Evolutionary conservation across 2,329 filamentous ascomycete genomes (phyloP).

Genomic region (Blastomyces silverae): DNA sequence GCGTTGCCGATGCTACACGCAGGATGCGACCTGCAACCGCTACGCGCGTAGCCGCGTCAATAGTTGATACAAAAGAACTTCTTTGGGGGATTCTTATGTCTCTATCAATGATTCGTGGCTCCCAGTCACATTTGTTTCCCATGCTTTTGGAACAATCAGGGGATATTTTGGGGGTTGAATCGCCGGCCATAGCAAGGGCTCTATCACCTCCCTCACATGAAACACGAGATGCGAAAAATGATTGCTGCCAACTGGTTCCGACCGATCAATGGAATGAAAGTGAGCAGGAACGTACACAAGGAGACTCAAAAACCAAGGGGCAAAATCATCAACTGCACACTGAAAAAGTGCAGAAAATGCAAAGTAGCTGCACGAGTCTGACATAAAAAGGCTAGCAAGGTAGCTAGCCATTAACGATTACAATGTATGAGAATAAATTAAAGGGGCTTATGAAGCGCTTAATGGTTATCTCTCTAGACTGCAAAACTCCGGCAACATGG

Average conservation of each 20-base stretch:
- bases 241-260: conserved; percentile 7
- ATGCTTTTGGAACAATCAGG: conserved; percentile 5
- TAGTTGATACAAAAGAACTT: conserved; percentile 11
- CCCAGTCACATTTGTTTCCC: conserved; percentile 14
- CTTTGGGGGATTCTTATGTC: conserved; percentile 16
- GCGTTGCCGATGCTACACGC: conserved; percentile 12
- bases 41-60: neutral
- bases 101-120: conserved; percentile 15
- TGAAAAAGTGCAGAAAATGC: neutral
- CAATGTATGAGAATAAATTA: neutral
- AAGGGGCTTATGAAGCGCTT: neutral
- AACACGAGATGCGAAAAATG: conserved; percentile 2
- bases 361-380: neutral
- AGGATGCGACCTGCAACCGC: neutral
- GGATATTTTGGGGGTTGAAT: conserved; percentile 10
- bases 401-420: neutral
- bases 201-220: neutral
- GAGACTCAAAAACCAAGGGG: neutral
- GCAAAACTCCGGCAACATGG: neutral
- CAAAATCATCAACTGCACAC: neutral
- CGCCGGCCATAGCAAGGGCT: neutral
- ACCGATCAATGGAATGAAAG: neutral
- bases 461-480: neutral
- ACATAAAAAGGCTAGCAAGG: neutral
- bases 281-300: neutral